A percentile compares a stretch with the other conserved stretches of the same genome.
Conservation (phyloP, 495 filamentous ascomycete genomes). For the Platismatia glauca region DNA sequence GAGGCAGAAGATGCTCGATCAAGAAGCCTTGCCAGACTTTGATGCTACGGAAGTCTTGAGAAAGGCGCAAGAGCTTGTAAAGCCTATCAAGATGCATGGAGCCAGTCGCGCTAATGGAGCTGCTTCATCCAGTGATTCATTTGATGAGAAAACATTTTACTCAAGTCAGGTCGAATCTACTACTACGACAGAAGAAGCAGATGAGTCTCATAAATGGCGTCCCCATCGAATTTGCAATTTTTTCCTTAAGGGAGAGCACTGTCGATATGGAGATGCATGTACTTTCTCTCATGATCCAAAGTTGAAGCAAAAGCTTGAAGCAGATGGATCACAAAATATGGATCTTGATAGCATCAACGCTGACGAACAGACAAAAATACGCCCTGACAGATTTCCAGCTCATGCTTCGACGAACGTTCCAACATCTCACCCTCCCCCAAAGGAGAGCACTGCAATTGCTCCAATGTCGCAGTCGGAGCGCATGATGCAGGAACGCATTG, state of each 20-base stretch:
- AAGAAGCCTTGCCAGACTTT: slow-evolving; percentile 59
- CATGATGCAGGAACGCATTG: slow-evolving; percentile 17
- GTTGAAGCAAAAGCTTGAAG: slow-evolving; percentile 13
- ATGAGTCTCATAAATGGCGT: slow-evolving; percentile 17
- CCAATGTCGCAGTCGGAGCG: slow-evolving; percentile 11
- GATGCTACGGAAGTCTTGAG: slow-evolving; percentile 66
- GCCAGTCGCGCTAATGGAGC: slow-evolving; percentile 43
- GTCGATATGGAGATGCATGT: slow-evolving; percentile 23
- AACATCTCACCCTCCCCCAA: not conserved
- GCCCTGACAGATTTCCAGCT: not conserved
- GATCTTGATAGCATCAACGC: slow-evolving; percentile 21
- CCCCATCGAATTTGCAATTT: slow-evolving; percentile 21
- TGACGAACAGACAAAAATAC: slow-evolving; percentile 20
- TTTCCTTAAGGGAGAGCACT: slow-evolving; percentile 22
- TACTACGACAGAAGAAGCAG: slow-evolving; percentile 24
- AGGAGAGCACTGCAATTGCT: slow-evolving; percentile 1
- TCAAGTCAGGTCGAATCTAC: slow-evolving; percentile 62
- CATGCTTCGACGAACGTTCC: slow-evolving; percentile 1
- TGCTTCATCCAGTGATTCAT: slow-evolving; percentile 61
- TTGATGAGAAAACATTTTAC: slow-evolving; percentile 92
- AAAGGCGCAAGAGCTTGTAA: slow-evolving; percentile 63
- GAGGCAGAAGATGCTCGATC: slow-evolving; percentile 43
- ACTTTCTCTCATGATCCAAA: slow-evolving; percentile 24
- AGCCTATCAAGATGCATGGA: slow-evolving; percentile 45
- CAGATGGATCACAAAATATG: slow-evolving; percentile 18